Evolutionary conservation across 257 asterid genomes (phyloP).

Genomic region (Fraxinus quadrangulata): DNA sequence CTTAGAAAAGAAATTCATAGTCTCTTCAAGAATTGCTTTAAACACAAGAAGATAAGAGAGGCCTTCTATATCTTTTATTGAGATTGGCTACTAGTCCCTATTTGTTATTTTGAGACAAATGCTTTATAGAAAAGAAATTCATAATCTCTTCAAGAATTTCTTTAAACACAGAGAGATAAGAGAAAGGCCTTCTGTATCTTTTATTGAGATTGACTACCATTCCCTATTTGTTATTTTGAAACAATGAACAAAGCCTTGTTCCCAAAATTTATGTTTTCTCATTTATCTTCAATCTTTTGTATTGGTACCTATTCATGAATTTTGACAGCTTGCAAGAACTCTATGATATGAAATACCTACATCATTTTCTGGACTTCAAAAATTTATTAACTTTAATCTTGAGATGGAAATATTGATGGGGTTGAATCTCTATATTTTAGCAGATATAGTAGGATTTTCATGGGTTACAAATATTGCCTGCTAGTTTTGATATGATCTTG

Average conservation of each 20-base stretch:
- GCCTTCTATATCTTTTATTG: not conserved
- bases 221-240: not conserved
- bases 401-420: not conserved
- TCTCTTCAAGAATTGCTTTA: not conserved
- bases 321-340: not conserved
- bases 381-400: not conserved
- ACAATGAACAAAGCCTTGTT: not conserved
- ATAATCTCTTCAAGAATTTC: not conserved
- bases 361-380: not conserved
- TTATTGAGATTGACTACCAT: not conserved
- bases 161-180: not conserved
- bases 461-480: constrained; percentile 12
- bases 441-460: not conserved
- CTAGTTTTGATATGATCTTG: constrained; percentile 26
- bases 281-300: not conserved
- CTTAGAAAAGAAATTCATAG: not conserved
- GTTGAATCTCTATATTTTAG: not conserved
- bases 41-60: not conserved
- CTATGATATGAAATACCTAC: not conserved
- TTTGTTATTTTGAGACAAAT: not conserved
- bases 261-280: not conserved
- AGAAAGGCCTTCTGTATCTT: not conserved
- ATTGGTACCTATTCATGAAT: not conserved
- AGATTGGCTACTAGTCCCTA: not conserved
- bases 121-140: not conserved